These are phyloP conservation scores for Entomortierella parvispora DNA, from an alignment of 192 early-diverging fungal genomes.

Conservation along the genomic window DNA sequence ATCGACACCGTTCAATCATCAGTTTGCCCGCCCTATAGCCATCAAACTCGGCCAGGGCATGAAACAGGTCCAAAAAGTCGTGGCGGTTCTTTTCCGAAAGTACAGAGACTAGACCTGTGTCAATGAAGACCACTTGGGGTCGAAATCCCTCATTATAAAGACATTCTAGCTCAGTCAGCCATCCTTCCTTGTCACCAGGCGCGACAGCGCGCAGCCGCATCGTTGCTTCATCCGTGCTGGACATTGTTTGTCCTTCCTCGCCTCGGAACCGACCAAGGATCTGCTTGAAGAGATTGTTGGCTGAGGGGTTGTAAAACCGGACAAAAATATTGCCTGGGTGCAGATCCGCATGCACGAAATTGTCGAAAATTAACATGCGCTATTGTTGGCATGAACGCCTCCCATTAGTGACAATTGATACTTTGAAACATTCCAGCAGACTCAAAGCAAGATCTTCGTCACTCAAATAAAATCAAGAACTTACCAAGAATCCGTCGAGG, in stretches of 20 bases:
- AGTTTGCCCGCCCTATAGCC: slow-evolving; percentile 83
- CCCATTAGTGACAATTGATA: slow-evolving; percentile 11
- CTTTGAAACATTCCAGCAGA: slow-evolving; percentile 5
- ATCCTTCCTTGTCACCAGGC: slow-evolving; percentile 52
- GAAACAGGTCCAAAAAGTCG: slow-evolving; percentile 94
- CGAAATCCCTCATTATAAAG: slow-evolving; percentile 77
- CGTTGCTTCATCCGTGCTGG: slow-evolving; percentile 49
- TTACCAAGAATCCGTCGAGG: slow-evolving; percentile 42
- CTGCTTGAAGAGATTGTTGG: slow-evolving; percentile 61
- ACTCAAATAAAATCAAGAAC: slow-evolving; percentile 8
- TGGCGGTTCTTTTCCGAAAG: slow-evolving; percentile 77
- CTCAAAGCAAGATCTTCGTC: slow-evolving; percentile 71
- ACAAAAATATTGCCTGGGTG: slow-evolving; percentile 96
- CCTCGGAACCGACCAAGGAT: slow-evolving; percentile 34
- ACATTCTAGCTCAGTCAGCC: slow-evolving; percentile 54
- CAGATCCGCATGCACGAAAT: slow-evolving; percentile 94
- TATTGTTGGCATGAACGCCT: too few relatives aligned
- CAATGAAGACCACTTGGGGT: slow-evolving; percentile 86
- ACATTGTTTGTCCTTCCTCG: slow-evolving; percentile 41
- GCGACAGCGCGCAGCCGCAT: slow-evolving; percentile 41
- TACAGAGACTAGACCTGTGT: slow-evolving; percentile 89
- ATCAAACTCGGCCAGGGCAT: slow-evolving; percentile 87
- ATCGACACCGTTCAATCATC: slow-evolving; percentile 88
- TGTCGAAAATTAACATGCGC: slow-evolving; percentile 94
- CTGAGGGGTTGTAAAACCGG: slow-evolving; percentile 74